Conservation (phyloP, 2,329 filamentous ascomycete species). For the Graphilbum fragrans region DNA sequence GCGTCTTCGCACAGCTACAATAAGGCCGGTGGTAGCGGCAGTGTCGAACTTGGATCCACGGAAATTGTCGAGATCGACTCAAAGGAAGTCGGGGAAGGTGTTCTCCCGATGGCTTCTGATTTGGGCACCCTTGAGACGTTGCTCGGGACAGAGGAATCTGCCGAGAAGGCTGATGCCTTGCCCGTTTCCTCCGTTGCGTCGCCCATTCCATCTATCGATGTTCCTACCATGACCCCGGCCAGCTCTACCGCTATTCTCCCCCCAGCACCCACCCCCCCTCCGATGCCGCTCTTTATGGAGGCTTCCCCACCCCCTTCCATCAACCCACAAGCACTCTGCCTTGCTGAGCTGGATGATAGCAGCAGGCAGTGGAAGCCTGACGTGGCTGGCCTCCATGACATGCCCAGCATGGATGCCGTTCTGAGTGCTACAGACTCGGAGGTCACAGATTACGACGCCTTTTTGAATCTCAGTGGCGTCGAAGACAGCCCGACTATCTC, state of each 20-base stretch:
- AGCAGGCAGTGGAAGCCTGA: constrained; percentile 17
- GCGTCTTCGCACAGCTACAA: constrained; percentile 32
- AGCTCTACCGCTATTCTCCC: constrained; percentile 1
- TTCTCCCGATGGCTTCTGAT: too few relatives aligned
- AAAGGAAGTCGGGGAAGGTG: constrained; percentile 21
- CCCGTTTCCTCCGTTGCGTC: too few relatives aligned
- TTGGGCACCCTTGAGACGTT: too few relatives aligned
- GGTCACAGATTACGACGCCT: not conserved
- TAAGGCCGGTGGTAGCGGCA: constrained; percentile 15
- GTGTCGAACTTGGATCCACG: constrained; percentile 33
- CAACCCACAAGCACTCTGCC: constrained; percentile 17
- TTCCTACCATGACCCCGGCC: not conserved
- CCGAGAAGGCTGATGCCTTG: too few relatives aligned
- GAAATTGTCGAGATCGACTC: constrained; percentile 43
- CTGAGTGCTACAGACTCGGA: not conserved
- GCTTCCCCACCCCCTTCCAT: too few relatives aligned
- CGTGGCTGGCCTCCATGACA: not conserved
- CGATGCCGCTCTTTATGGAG: too few relatives aligned
- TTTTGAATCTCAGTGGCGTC: not conserved
- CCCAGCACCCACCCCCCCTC: constrained; percentile 2
- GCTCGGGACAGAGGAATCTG: too few relatives aligned
- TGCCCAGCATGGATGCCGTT: not conserved
- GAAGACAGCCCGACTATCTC: not conserved
- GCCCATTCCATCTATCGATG: not conserved
- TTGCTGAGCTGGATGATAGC: constrained; percentile 20